Conservation (phyloP, 805 yeast genomes). For the Starmerella floricola region DNA sequence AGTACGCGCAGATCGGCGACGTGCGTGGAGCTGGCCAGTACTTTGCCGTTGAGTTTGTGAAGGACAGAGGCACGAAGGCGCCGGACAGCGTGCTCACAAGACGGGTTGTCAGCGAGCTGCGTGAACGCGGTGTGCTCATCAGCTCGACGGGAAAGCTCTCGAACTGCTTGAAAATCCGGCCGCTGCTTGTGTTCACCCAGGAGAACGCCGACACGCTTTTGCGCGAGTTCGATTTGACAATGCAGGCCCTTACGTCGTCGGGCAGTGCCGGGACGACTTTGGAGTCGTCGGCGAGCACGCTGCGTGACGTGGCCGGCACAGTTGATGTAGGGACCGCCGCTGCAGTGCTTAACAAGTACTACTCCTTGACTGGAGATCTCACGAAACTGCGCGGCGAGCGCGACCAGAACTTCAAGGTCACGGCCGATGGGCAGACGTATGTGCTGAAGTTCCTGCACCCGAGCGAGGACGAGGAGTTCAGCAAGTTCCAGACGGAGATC, state of each 20-base stretch:
- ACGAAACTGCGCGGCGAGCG: slow-evolving; percentile 11
- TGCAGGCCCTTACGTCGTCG: neutral
- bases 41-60: slow-evolving; percentile 13
- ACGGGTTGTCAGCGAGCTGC: slow-evolving; percentile 8
- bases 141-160: slow-evolving; percentile 11
- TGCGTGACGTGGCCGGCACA: neutral
- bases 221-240: neutral
- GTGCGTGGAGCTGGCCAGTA: slow-evolving; percentile 15
- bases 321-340: neutral
- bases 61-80: slow-evolving; percentile 5
- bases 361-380: neutral
- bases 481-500: slow-evolving; percentile 8
- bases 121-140: slow-evolving; percentile 12
- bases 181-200: slow-evolving; percentile 8
- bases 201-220: slow-evolving; percentile 8
- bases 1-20: slow-evolving; percentile 11
- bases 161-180: slow-evolving; percentile 15
- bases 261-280: too few relatives aligned
- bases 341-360: slow-evolving; percentile 2
- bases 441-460: slow-evolving; percentile 15
- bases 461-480: slow-evolving; percentile 11
- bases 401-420: slow-evolving; percentile 8
- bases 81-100: slow-evolving; percentile 9
- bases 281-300: neutral
- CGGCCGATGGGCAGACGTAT: neutral